Evolutionary conservation across 768 basidiomycete genomes (phyloP), one percentile per base, ranked within the genome.

Genomic region (Ramaria sp.): DNA sequence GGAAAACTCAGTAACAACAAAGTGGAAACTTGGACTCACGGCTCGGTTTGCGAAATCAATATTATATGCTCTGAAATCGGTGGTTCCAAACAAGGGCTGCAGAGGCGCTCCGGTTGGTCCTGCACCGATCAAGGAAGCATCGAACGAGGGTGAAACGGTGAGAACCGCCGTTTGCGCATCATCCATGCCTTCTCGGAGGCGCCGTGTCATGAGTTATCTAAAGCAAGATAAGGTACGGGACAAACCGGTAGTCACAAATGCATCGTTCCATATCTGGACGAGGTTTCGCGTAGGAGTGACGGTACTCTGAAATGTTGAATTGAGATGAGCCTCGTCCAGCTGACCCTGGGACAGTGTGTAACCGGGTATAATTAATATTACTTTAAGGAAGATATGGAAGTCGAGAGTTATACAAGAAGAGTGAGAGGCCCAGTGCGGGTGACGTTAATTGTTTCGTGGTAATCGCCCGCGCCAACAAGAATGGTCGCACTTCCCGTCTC

Each of bases 1-100:
- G 34, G 20, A 41, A 25, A 25, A 18, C 12, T 58, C 36, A 36
- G n/a, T 18, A 27, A 22, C 28, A 3, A 15, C 4, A n/a, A n/a
- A n/a, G n/a, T n/a, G n/a, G 28, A 30, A 47, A 5, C 20, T 16
- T 7, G 12, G 10, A 65, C 77, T 55, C 57, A 83, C 82, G n/a
- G 81, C 82, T 57, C 76, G 70, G 58, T 84, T 85, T 52, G 81
- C 72, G 55, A 83, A 79, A 61, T 83, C 75, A 56, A 85, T 77
- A 58, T 84, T 83, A 57, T 84, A 83, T 8, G 73, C 77, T 59
- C 70, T 81, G 67, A 84, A 83, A 59, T 85, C 75, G 22, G 63
- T 57, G 56, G 69, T 79, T 0, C 82, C 82, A 50, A 78, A 79
- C 10, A 68, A 61, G 3, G 71, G 70, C 57, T 79, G 73, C 1